Evolutionary conservation across 2,329 filamentous ascomycete species (phyloP).

Genomic region (Alternaria consortialis): DNA sequence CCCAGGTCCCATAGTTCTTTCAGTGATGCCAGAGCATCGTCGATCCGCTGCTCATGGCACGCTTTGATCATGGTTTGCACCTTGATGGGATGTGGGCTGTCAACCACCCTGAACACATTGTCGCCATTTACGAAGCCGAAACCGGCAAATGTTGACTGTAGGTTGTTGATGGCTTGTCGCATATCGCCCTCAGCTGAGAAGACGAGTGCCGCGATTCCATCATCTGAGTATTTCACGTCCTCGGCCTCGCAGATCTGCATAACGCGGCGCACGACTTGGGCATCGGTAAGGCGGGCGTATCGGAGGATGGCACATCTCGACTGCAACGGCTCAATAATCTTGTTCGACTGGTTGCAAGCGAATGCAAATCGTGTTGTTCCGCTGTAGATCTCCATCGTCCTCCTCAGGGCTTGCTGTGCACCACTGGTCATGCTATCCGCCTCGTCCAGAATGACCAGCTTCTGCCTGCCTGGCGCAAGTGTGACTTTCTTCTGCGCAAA

Average conservation of each 20-base stretch:
- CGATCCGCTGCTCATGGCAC: constrained; percentile 90
- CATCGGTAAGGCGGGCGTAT: constrained; percentile 90
- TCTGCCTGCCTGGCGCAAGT: constrained; percentile 86
- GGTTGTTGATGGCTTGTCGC: constrained; percentile 98
- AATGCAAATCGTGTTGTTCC: constrained; percentile 97
- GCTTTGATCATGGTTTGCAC: constrained; percentile 98
- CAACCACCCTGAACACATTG: constrained; percentile 97
- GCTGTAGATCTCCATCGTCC: constrained; percentile 99
- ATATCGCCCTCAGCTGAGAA: constrained; percentile 98
- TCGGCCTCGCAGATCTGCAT: constrained; percentile 94
- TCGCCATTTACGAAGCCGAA: constrained; percentile 98
- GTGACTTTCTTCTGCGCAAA: constrained; percentile 99
- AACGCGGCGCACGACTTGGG: constrained; percentile 88
- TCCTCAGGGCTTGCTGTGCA: constrained; percentile 90
- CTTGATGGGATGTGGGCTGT: constrained; percentile 96
- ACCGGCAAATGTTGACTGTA: constrained; percentile 90
- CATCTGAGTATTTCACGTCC: constrained; percentile 87
- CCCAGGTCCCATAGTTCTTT: constrained; percentile 94
- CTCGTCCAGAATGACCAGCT: constrained; percentile 96
- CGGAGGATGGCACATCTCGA: constrained; percentile 95
- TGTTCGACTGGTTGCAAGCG: constrained; percentile 98
- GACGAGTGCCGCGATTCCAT: constrained; percentile 92
- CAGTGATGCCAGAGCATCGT: constrained; percentile 83
- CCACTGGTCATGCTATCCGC: constrained; percentile 96
- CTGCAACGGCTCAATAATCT: constrained; percentile 99